Conservation (phyloP, 345 rosid species). For the Bruguiera sexangula region DNA sequence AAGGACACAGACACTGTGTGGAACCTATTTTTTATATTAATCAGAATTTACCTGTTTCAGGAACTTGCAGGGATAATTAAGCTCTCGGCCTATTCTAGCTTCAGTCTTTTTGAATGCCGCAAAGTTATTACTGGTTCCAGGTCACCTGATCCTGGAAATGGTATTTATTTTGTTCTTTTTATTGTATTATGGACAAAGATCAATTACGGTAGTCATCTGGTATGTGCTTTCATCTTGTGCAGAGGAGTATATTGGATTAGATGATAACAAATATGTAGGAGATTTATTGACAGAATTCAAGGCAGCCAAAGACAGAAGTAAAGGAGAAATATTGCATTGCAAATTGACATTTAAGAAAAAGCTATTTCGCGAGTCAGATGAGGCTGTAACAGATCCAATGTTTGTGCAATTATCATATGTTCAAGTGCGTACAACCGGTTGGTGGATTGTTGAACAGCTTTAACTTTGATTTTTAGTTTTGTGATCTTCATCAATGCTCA, state of each 20-base stretch:
- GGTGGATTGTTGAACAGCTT: constrained; percentile 4
- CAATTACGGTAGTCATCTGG: constrained; percentile 18
- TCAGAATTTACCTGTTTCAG: constrained; percentile 38
- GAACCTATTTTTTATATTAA: constrained; percentile 7
- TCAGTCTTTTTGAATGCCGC: constrained; percentile 91
- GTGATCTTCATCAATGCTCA: constrained; percentile 1
- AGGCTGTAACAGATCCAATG: constrained; percentile 90
- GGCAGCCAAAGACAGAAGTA: constrained; percentile 87
- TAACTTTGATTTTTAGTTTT: background rate
- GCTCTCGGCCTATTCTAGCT: constrained; percentile 83
- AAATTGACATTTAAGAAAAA: constrained; percentile 84
- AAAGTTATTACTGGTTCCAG: constrained; percentile 91
- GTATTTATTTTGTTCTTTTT: constrained; percentile 37
- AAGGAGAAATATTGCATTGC: constrained; percentile 96
- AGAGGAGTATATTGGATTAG: constrained; percentile 96
- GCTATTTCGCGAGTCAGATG: constrained; percentile 95
- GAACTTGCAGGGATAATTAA: constrained; percentile 95
- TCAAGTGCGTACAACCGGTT: constrained; percentile 55
- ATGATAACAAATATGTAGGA: constrained; percentile 95
- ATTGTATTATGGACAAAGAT: constrained; percentile 9
- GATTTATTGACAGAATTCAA: constrained; percentile 89
- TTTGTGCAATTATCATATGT: constrained; percentile 92
- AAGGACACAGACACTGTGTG: background rate
- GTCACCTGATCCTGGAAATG: constrained; percentile 84
- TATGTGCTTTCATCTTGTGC: constrained; percentile 22